Evolutionary conservation across 179 eudicot genomes (phyloP).

Genomic region (Sideroxylon spinosum): DNA sequence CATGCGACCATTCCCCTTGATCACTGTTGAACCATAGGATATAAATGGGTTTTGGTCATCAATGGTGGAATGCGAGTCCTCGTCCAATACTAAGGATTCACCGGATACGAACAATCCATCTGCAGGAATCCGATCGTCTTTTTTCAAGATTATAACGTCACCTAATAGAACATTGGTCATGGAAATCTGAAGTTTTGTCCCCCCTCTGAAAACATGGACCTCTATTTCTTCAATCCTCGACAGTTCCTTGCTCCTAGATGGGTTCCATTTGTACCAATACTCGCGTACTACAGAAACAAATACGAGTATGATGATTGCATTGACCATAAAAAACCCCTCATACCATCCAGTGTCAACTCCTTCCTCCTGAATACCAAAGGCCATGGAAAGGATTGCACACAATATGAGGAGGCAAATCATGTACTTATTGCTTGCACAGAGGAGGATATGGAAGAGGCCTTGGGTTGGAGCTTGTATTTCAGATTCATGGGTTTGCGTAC

Average conservation of each 20-base stretch:
- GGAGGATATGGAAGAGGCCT: background rate
- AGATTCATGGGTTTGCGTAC: background rate
- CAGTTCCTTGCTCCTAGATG: background rate
- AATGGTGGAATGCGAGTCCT: background rate
- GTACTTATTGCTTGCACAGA: constrained; percentile 3
- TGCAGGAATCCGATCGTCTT: background rate
- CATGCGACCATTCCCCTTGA: constrained; percentile 21
- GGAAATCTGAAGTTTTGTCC: background rate
- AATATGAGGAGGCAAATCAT: background rate
- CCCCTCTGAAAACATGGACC: background rate
- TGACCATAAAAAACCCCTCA: background rate
- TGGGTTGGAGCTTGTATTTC: background rate
- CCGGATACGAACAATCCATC: constrained; percentile 14
- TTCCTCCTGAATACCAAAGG: constrained; percentile 9
- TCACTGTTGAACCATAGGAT: constrained; percentile 20
- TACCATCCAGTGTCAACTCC: constrained; percentile 9
- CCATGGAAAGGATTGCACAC: background rate
- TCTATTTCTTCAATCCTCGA: background rate
- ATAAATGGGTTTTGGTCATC: constrained; percentile 21
- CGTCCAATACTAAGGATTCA: background rate
- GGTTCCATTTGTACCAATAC: background rate
- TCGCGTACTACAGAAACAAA: background rate
- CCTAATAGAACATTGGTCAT: constrained; percentile 9
- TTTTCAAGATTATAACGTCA: constrained; percentile 6
- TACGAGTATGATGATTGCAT: background rate